These are phyloP conservation scores for Rhodosorus marinus DNA, from an alignment of 23 red algal species.

Conservation along the genomic window DNA sequence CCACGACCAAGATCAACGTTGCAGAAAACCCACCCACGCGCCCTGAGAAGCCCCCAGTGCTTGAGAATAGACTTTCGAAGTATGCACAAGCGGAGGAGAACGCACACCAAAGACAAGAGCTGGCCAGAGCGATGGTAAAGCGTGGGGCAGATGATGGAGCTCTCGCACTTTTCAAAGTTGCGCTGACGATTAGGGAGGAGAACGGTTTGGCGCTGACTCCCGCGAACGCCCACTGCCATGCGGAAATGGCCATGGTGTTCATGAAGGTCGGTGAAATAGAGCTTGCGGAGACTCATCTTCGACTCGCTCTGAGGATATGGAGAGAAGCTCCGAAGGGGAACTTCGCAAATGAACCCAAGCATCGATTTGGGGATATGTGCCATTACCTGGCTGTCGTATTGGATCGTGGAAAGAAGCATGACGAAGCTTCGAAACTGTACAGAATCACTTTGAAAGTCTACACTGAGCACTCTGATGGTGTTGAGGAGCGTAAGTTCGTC, in stretches of 20 bases:
- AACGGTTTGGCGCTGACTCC: conserved; percentile 45
- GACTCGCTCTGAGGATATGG: conserved; percentile 26
- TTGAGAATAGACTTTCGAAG: no score
- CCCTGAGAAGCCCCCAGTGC: no score
- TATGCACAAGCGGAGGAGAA: conserved; percentile 51
- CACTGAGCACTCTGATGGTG: no score
- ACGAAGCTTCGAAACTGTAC: conserved; percentile 16
- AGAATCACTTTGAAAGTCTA: conserved; percentile 22
- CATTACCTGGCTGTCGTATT: conserved; percentile 30
- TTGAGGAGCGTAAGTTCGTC: no score
- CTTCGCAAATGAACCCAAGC: not conserved
- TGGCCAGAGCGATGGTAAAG: conserved; percentile 30
- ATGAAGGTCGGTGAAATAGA: conserved; percentile 36
- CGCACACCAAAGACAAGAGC: conserved; percentile 29
- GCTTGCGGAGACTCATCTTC: conserved; percentile 56
- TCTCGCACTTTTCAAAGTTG: conserved; percentile 35
- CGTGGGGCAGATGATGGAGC: conserved; percentile 43
- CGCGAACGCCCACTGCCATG: conserved; percentile 35
- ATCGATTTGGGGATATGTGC: conserved; percentile 5
- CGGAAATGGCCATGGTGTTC: conserved; percentile 37
- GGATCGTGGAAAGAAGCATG: conserved; percentile 15
- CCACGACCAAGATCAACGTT: no score
- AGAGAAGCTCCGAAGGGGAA: conserved; percentile 8
- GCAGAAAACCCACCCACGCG: no score
- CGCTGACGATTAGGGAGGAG: conserved; percentile 39